These are phyloP conservation scores for Talaromyces nanjingensis DNA, from an alignment of 495 filamentous ascomycete genomes.

Conservation along the genomic window DNA sequence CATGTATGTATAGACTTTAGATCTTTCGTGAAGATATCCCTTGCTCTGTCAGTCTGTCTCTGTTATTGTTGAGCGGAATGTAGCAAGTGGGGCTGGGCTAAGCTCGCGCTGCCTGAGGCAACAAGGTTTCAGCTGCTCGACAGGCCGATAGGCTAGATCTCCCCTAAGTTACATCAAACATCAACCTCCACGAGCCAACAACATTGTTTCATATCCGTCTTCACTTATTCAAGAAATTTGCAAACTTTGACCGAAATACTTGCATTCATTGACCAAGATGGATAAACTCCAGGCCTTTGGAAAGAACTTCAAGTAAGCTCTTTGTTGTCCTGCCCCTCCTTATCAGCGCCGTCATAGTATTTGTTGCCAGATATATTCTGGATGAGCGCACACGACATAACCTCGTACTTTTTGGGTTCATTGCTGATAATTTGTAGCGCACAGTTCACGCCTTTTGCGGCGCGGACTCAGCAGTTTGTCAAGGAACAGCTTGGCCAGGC, in stretches of 20 bases:
- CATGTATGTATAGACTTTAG: background rate
- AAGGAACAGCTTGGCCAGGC: conserved; percentile 94
- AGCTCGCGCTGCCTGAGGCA: conserved; percentile 6
- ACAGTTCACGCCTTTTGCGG: conserved; percentile 81
- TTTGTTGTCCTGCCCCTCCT: conserved; percentile 6
- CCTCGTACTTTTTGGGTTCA: background rate
- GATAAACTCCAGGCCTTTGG: conserved; percentile 67
- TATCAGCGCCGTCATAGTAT: conserved; percentile 8
- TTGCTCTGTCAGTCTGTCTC: background rate
- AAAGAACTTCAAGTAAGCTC: conserved; percentile 63
- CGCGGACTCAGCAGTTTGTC: conserved; percentile 91
- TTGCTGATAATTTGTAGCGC: conserved; percentile 39
- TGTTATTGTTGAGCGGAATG: no score
- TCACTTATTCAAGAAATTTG: background rate
- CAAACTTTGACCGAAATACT: background rate
- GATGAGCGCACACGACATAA: conserved; percentile 4
- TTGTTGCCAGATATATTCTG: background rate
- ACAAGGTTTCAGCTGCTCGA: conserved; percentile 6
- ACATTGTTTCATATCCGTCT: background rate
- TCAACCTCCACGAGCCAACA: background rate
- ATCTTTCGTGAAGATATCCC: background rate
- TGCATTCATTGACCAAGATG: conserved; percentile 32
- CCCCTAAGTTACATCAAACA: conserved; percentile 1
- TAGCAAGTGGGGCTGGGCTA: background rate
- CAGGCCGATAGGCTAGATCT: background rate